Percentiles rank a stretch among this genome's conserved stretches.
phyloP scores from a whole-genome alignment of 129 eudicot species.

The Pittosporum tobira region DNA sequence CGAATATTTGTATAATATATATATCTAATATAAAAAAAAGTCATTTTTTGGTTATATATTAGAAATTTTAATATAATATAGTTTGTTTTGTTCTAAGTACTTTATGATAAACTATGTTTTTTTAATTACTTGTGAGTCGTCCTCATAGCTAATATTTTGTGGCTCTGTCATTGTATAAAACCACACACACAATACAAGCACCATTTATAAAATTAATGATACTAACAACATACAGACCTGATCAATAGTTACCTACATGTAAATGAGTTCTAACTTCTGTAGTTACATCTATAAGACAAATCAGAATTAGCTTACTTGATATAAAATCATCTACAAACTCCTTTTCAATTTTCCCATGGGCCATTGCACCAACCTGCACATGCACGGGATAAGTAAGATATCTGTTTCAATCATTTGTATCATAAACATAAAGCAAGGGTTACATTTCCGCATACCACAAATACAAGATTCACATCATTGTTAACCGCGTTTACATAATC shows the following conservation, averaged over 20 bases:
- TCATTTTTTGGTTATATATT: too few species aligned
- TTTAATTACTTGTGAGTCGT: not conserved
- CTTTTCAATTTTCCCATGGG: slow-evolving; percentile 85
- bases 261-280: not conserved
- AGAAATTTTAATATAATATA: too few species aligned
- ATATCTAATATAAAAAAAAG: too few species aligned
- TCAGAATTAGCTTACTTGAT: slow-evolving; percentile 51
- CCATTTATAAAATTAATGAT: not conserved
- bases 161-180: too few species aligned
- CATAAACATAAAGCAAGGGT: not conserved
- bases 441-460: slow-evolving; percentile 56
- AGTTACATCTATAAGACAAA: not conserved
- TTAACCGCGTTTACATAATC: slow-evolving; percentile 55
- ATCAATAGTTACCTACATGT: not conserved
- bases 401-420: not conserved
- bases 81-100: too few species aligned
- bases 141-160: not conserved
- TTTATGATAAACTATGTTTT: too few species aligned
- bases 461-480: slow-evolving; percentile 63
- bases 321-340: slow-evolving; percentile 77
- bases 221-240: not conserved
- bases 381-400: slow-evolving; percentile 6
- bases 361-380: slow-evolving; percentile 93
- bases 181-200: not conserved
- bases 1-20: too few species aligned